A percentile compares a stretch with the other conserved stretches of the same genome.
Conservation (phyloP, 2,329 filamentous ascomycete species). For the Fusarium foetens region DNA sequence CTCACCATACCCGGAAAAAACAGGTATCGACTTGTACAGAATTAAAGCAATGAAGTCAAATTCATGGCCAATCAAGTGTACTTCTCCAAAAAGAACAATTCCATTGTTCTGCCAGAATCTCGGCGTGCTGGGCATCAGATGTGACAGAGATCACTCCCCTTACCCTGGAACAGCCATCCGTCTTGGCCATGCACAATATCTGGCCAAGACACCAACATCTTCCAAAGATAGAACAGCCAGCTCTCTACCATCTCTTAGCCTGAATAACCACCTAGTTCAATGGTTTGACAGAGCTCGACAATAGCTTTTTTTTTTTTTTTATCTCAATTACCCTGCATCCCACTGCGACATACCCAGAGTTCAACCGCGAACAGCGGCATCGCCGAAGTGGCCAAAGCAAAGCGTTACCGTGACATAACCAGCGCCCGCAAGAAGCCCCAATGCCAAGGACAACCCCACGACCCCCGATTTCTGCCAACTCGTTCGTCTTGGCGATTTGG, state of each 20-base stretch:
- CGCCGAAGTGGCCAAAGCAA: background rate
- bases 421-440: conserved; percentile 18
- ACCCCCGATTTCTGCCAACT: background rate
- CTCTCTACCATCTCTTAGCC: background rate
- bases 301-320: no score
- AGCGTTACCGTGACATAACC: background rate
- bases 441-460: background rate
- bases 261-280: background rate
- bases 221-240: background rate
- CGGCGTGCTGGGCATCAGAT: background rate
- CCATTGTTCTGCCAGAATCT: background rate
- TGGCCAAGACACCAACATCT: conserved; percentile 7
- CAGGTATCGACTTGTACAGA: rapidly evolving
- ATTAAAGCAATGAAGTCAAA: background rate
- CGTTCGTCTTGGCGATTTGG: background rate
- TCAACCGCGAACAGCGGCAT: background rate
- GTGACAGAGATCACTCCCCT: background rate
- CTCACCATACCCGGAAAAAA: background rate
- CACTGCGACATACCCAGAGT: background rate
- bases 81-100: background rate
- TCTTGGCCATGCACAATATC: background rate
- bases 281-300: background rate
- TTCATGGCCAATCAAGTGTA: background rate
- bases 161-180: background rate
- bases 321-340: no score